phyloP scores from a whole-genome alignment of 139 green algal genomes.

The Chlamydomonas urium region DNA sequence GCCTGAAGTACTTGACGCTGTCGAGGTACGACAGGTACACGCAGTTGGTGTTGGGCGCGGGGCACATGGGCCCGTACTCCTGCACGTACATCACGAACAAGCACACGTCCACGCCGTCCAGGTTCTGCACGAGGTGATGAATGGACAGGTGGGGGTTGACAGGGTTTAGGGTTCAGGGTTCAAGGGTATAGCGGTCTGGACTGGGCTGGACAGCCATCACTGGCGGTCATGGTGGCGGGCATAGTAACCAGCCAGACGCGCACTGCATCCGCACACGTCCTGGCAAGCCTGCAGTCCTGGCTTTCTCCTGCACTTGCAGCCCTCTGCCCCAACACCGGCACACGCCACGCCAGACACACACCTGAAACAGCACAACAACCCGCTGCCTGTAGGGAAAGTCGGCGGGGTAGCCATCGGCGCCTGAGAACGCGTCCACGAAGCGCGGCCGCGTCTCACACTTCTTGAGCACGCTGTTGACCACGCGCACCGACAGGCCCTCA shows the following conservation, averaged over 20 bases:
- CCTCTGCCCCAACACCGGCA: too few species aligned
- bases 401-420: conserved; percentile 54
- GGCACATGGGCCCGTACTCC: conserved; percentile 87
- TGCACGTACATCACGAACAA: conserved; percentile 90
- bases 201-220: too few species aligned
- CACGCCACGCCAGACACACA: conserved; percentile 32
- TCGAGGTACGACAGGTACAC: conserved; percentile 98
- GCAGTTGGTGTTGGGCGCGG: conserved; percentile 78
- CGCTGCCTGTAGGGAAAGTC: conserved; percentile 90
- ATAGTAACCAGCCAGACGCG: too few species aligned
- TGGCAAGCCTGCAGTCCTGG: too few species aligned
- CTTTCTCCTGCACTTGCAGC: background rate
- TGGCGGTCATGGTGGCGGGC: too few species aligned
- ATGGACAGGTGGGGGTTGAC: background rate
- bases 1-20: conserved; percentile 96
- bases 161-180: background rate
- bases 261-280: too few species aligned
- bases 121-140: conserved; percentile 27
- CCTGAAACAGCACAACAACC: conserved; percentile 94
- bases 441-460: conserved; percentile 77
- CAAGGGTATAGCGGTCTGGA: too few species aligned
- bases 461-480: conserved; percentile 94
- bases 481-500: conserved; percentile 79
- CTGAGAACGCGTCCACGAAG: conserved; percentile 9
- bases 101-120: conserved; percentile 89